Conservation (phyloP, 805 yeast species). For the Barnettozyma wickerhamii region DNA sequence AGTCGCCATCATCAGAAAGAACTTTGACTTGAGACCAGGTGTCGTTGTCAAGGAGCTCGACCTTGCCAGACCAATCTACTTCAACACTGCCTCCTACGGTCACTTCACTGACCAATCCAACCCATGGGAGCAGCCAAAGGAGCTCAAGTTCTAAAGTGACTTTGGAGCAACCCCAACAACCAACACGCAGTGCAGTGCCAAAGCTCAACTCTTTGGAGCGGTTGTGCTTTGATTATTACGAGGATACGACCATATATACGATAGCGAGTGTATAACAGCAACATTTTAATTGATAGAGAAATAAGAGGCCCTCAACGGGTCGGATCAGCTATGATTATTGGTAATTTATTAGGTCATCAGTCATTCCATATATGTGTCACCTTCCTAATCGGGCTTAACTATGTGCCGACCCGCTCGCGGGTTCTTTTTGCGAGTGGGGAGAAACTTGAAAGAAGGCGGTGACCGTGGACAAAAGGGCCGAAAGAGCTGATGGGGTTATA, state of each 20-base stretch:
- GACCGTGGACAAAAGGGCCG: no score
- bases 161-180: background rate
- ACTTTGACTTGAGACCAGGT: conserved; percentile 99
- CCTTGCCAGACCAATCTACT: conserved; percentile 98
- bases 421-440: no score
- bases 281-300: no score
- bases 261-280: conserved; percentile 3
- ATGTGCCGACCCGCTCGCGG: no score
- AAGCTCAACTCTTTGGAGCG: conserved; percentile 12
- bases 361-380: background rate
- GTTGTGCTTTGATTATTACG: conserved; percentile 8
- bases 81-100: conserved; percentile 98
- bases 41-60: conserved; percentile 94
- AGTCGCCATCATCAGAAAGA: conserved; percentile 84
- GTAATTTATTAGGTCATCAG: no score
- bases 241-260: no score
- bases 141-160: conserved; percentile 56
- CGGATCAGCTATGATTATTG: no score
- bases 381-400: background rate
- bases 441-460: no score
- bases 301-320: conserved; percentile 13
- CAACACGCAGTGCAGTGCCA: background rate
- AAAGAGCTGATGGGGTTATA: no score
- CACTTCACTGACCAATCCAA: conserved; percentile 99
- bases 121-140: conserved; percentile 98